Base-by-base conservation (phyloP, 163 green algal genomes). In the Chlamydomonas reinhardtii region DNA sequence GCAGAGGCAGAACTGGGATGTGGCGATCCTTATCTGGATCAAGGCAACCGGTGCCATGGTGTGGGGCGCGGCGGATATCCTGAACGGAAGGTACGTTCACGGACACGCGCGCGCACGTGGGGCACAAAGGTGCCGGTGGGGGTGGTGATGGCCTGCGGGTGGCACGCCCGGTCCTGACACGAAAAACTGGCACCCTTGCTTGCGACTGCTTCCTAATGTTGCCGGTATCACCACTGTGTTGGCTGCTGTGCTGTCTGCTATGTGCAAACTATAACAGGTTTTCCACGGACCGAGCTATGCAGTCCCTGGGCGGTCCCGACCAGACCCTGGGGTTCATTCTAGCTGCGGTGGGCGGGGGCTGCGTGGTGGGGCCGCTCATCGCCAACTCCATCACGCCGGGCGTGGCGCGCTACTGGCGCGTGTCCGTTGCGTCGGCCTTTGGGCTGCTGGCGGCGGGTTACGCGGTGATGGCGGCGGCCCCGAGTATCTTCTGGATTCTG, bases 1-100 rank as follows among this genome's bases (percentile, higher is more conserved):
- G 14, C 16, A 39, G 25, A 52, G 68, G 32, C 52, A 14, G 31
- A 85, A 85, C 78, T 64, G 68, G 32, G 78, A 85, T 4, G 78
- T 85, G 52, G 78, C 78, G 24, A 54, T 25, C 11, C 34, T 78
- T 1, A 31, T 85, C 4, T 85, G 48, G 52, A 35, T 64, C 78
- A 85, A 85, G 68, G 68, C 48, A 32, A 85, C 78, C 12, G 78
- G 68, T 0, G 68, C 68, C 52, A 5, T 85, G 48, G 48, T 35
- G 32, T 85, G 78, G 78, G 78, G 78, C 31, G 68, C 78, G 14
- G 78, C 78, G 8, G 78, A 85, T 31, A 56, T 85, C 25, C 32
- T 85, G 2, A 85, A 85, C 68, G 78, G 68, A 11, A 71, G 78
- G 78, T 85, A 48, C 27, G 62, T 68, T n/a, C n/a, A n/a, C n/a